Evolutionary conservation across 805 yeast species (phyloP).

Genomic region (Lachancea sp.): DNA sequence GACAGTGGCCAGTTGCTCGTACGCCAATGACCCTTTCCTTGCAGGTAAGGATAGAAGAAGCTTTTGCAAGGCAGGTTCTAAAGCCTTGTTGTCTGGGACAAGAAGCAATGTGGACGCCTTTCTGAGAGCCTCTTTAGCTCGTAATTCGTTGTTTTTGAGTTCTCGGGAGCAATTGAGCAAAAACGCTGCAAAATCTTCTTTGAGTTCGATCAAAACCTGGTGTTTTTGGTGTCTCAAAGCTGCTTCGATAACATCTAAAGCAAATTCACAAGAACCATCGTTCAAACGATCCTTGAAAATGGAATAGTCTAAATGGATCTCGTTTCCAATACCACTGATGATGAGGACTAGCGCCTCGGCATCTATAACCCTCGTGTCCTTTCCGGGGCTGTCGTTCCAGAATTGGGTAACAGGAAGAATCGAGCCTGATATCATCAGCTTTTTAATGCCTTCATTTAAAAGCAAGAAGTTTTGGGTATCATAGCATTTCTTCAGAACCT

Average conservation of each 20-base stretch:
- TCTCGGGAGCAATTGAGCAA: not conserved
- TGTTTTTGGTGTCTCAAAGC: not conserved
- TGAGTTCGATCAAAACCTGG: not conserved
- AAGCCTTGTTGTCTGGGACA: constrained; percentile 1
- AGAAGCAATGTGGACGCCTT: not conserved
- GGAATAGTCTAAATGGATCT: no score
- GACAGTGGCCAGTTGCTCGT: constrained; percentile 3
- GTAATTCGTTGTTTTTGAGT: not conserved
- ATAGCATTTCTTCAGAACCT: not conserved
- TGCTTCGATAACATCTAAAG: not conserved
- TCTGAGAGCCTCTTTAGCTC: not conserved
- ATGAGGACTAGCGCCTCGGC: not conserved
- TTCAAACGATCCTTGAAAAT: not conserved
- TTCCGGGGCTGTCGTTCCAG: not conserved
- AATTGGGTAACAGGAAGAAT: not conserved
- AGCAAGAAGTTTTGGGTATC: not conserved
- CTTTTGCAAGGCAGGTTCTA: not conserved
- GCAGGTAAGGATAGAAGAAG: not conserved
- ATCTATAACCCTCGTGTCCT: not conserved
- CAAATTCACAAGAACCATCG: not conserved
- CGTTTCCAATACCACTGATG: not conserved
- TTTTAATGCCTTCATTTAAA: not conserved
- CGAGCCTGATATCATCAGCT: not conserved
- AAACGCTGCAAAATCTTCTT: not conserved
- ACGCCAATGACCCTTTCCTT: not conserved